Base-by-base conservation (phyloP, 1,284 basidiomycete species). In the Lentinula novae-zelandiae region DNA sequence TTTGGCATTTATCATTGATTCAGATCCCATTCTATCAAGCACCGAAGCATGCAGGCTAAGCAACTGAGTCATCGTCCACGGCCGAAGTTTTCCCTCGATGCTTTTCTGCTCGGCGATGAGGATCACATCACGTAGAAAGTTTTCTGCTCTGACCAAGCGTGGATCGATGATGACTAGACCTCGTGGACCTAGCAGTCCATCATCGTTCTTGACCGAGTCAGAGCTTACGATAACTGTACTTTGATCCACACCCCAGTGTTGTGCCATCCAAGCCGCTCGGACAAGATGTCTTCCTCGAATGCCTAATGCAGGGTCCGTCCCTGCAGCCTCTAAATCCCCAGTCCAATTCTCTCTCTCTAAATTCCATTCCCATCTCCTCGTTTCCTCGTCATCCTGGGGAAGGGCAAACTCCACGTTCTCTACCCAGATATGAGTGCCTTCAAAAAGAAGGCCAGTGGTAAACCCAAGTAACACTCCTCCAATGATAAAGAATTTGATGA, bases 201-300 rank as follows among this genome's bases (percentile, higher is more conserved):
- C 72, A 22, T 72, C 73, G 22, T 72, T 71, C 53, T 73, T 38
- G 22, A 55, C 51, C 5, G 75, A 70, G 58, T 75, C 74, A 17
- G 80, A 73, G 31, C 71, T 70, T 42, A 80, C 72, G 38, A 78
- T 73, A 53, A 72, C 73, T 9, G 72, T 70, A 27, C 66, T 70
- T 13, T 78, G 74, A 7, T 85, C 86, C 8, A 81, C 79, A 6
- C 86, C 88, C 87, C 87, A 90, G 66, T 89, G 78, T 66, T 86
- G 82, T 4, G 85, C 84, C 73, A 90, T 86, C 90, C 90, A 94
- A 10, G 92, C 90, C 34, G 82, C 82, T 42, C 92, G 84, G 0
- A 92, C 75, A 17, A 83, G 81, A 70, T 90, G 85, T 31, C 89
- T 78, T 15, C 80, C 89, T 68, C 77, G 79, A 68, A 83, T 81